Percentiles rank a stretch among this genome's conserved stretches.
Evolutionary conservation across 805 yeast genomes (phyloP).

Genomic region (Candida gorgasii): DNA sequence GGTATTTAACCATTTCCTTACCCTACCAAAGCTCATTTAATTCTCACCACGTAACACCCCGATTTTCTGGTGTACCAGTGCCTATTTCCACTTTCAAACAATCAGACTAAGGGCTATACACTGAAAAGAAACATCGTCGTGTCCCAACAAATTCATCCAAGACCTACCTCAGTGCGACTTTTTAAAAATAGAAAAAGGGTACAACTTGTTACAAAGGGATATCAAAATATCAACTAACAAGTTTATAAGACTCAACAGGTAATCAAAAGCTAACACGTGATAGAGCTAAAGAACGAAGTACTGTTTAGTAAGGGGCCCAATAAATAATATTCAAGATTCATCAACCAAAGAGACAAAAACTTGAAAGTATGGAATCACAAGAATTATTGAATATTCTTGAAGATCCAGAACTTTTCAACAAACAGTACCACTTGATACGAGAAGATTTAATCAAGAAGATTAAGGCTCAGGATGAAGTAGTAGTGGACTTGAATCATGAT

Average conservation of each 20-base stretch:
- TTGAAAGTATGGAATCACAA: slow-evolving; percentile 30
- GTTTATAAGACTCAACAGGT: not conserved
- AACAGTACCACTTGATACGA: slow-evolving; percentile 31
- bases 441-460: slow-evolving; percentile 29
- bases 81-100: too few relatives aligned
- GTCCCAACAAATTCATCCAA: too few relatives aligned
- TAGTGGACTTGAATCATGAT: slow-evolving; percentile 28
- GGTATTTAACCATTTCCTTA: too few relatives aligned
- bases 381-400: slow-evolving; percentile 37
- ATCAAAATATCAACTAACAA: not conserved
- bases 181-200: too few relatives aligned
- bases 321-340: slow-evolving; percentile 19
- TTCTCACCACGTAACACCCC: too few relatives aligned
- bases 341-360: slow-evolving; percentile 17
- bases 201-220: too few relatives aligned
- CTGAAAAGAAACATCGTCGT: too few relatives aligned
- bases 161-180: too few relatives aligned
- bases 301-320: slow-evolving; percentile 2
- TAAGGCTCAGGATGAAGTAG: slow-evolving; percentile 29
- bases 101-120: too few relatives aligned
- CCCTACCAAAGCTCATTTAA: too few relatives aligned
- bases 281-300: too few relatives aligned
- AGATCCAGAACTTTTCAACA: slow-evolving; percentile 36
- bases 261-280: not conserved
- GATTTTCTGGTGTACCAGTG: too few relatives aligned